Evolutionary conservation across 1,284 basidiomycete genomes (phyloP).

Genomic region (Trichosporon sp.): DNA sequence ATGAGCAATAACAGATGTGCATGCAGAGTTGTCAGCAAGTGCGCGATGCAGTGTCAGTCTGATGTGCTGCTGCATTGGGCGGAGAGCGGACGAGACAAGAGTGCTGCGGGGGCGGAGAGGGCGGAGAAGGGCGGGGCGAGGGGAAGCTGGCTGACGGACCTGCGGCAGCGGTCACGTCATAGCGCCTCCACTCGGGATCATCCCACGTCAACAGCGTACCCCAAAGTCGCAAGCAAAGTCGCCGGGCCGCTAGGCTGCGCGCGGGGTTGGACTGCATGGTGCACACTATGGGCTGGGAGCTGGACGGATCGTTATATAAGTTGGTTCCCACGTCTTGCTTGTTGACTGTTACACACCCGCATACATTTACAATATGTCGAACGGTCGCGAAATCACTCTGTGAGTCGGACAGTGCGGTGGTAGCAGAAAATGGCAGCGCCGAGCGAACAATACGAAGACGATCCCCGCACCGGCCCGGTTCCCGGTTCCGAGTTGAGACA

Average conservation of each 20-base stretch:
- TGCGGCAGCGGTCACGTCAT: conserved; percentile 3
- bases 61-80: background rate
- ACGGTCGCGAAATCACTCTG: background rate
- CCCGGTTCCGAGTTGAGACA: too few relatives aligned
- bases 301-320: background rate
- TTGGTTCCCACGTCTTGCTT: background rate
- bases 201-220: background rate
- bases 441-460: too few relatives aligned
- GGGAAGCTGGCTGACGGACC: too few relatives aligned
- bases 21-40: background rate
- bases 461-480: too few relatives aligned
- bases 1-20: too few relatives aligned
- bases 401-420: too few relatives aligned
- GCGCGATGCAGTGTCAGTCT: background rate
- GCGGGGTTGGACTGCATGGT: too few relatives aligned
- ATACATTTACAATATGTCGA: background rate
- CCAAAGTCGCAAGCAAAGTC: background rate
- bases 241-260: too few relatives aligned
- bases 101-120: too few relatives aligned
- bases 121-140: background rate
- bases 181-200: background rate
- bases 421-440: too few relatives aligned
- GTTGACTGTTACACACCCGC: background rate
- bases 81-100: too few relatives aligned
- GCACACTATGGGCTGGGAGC: too few relatives aligned